Conservation (phyloP, 768 basidiomycete species). For the Suillus subluteus region DNA sequence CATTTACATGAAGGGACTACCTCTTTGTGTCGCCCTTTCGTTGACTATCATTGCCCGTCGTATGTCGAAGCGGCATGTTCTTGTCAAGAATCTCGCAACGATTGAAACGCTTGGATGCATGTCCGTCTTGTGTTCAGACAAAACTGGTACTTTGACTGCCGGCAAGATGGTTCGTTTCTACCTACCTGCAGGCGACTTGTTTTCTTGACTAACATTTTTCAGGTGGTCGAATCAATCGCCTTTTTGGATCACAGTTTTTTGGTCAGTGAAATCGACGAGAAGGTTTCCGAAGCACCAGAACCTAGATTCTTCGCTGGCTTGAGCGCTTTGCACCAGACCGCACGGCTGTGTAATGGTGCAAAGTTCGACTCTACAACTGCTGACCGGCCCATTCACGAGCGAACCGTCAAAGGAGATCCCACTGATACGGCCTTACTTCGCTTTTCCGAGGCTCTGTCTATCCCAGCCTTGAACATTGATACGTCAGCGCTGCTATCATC, state of each 20-base stretch:
- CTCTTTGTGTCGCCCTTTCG: constrained; percentile 51
- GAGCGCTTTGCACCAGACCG: constrained; percentile 39
- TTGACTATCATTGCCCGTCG: constrained; percentile 52
- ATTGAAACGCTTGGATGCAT: constrained; percentile 59
- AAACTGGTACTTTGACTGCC: constrained; percentile 55
- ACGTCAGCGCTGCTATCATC: constrained; percentile 24
- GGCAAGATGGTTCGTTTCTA: constrained; percentile 46
- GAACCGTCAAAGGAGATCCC: constrained; percentile 48
- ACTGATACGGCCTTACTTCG: constrained; percentile 59
- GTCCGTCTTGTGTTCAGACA: constrained; percentile 57
- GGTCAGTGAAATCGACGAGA: constrained; percentile 24
- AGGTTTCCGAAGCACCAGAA: constrained; percentile 14
- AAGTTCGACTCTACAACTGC: constrained; percentile 44
- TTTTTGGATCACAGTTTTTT: constrained; percentile 35
- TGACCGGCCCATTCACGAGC: constrained; percentile 33
- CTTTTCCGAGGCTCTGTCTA: constrained; percentile 42
- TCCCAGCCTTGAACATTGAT: constrained; percentile 27
- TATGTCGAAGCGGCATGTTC: constrained; percentile 49
- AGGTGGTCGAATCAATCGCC: constrained; percentile 46
- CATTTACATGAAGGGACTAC: constrained; percentile 34
- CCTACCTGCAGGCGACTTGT: not conserved
- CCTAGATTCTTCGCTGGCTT: constrained; percentile 29
- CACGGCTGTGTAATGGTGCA: constrained; percentile 63
- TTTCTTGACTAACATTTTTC: not conserved
- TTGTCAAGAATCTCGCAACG: constrained; percentile 55